Evolutionary conservation across 305 asterid genomes (phyloP).

Genomic region (Rubia tinctorum): DNA sequence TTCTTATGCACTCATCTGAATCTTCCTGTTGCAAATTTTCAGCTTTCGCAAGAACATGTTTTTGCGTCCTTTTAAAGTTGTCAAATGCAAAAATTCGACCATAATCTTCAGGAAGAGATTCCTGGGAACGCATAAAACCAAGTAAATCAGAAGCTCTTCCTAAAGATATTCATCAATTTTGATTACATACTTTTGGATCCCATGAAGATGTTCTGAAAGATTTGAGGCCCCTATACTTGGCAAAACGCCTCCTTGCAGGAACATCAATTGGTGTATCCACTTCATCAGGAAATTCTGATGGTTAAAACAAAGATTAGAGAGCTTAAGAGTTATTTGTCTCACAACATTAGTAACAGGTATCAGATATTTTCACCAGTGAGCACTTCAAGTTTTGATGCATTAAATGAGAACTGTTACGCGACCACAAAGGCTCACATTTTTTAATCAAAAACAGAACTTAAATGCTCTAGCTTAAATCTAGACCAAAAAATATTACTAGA

Average conservation of each 20-base stretch:
- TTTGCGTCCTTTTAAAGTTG: constrained; percentile 75
- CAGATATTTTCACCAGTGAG: background rate
- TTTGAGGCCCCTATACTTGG: constrained; percentile 89
- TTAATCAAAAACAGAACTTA: background rate
- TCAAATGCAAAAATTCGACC: constrained; percentile 88
- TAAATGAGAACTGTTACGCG: background rate
- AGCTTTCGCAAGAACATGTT: constrained; percentile 77
- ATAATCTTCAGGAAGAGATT: constrained; percentile 92
- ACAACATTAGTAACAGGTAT: background rate
- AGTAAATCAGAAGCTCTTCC: constrained; percentile 6
- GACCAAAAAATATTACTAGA: background rate
- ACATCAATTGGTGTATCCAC: constrained; percentile 94
- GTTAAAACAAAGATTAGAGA: background rate
- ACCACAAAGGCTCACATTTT: no score
- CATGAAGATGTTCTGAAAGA: constrained; percentile 95
- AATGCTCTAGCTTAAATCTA: background rate
- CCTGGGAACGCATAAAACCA: constrained; percentile 47
- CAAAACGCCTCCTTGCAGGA: constrained; percentile 91
- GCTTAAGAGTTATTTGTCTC: background rate
- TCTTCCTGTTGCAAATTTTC: constrained; percentile 59
- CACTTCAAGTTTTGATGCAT: background rate
- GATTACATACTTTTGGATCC: constrained; percentile 87
- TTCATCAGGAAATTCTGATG: constrained; percentile 92
- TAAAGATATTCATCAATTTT: background rate
- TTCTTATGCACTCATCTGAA: constrained; percentile 42